Evolutionary conservation across 2,329 filamentous ascomycete genomes (phyloP), one percentile per base, ranked within the genome.

Genomic region (Apiospora marii): DNA sequence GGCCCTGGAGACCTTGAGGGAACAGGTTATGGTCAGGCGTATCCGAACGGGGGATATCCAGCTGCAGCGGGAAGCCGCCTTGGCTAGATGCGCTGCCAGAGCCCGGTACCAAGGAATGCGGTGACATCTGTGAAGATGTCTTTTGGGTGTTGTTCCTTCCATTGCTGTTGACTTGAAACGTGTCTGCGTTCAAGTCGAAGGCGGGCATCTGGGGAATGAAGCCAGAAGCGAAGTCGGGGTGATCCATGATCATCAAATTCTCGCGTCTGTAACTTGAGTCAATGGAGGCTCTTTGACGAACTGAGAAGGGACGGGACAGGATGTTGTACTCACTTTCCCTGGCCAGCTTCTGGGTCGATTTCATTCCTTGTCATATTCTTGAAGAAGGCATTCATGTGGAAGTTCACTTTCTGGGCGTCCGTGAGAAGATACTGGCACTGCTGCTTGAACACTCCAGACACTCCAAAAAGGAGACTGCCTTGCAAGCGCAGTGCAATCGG

Each of bases 401-500:
- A 89, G 76, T 94, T 92, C 49, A 93, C 91, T 76, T 89, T 91
- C 81, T 95, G 92, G 2, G 92, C 91, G 79, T 98, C 96, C 3
- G 89, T 87, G 67, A 98, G 90, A 34, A 98, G 90, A 80, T 98
- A 99, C 49, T 88, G 88, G 78, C 93, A 97, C 83, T 99, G 95
- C 80, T 98, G 93, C 37, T 90, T 87, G 81, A 94, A 98, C 24
- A 98, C 95, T 68, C 93, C 90, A 3, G 94, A 93, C 22, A 98
- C 90, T 6, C 95, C 95, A 80, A 93, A 95, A 41, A 99, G 90
- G 24, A 99, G 87, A 77, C 92, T 98, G 22, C 95, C 93, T 80
- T 98, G 96, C 30, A 99, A 88, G 48, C 96, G 92, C 75, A 99
- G 83, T 5, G 96, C 96, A 84, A 99, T 92, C 2, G 96, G 96